Evolutionary conservation across 176 grass and related monocot species (phyloP).

Genomic region (Paspalum notatum): DNA sequence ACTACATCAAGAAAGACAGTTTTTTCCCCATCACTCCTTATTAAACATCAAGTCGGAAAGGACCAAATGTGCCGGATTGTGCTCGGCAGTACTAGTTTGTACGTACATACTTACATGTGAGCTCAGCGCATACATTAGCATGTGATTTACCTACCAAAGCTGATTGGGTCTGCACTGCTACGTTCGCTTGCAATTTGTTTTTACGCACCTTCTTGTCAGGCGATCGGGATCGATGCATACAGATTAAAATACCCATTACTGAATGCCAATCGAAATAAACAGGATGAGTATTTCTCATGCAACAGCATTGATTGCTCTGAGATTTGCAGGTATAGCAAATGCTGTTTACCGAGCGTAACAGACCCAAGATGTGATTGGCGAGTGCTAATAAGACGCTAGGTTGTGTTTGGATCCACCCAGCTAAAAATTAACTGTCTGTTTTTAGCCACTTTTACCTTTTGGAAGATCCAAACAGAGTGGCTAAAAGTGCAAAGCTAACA

Average conservation of each 20-base stretch:
- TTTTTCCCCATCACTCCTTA: too few relatives aligned
- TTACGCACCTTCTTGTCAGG: background rate
- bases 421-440: too few relatives aligned
- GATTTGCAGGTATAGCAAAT: background rate
- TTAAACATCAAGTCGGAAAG: background rate
- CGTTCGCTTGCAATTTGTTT: background rate
- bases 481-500: too few relatives aligned
- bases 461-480: too few relatives aligned
- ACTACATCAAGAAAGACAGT: background rate
- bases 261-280: background rate
- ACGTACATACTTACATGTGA: background rate
- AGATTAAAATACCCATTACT: background rate
- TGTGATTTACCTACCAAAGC: background rate
- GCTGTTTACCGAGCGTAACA: background rate
- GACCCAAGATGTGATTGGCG: background rate
- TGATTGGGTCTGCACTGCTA: background rate
- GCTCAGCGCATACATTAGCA: slow-evolving; percentile 19
- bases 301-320: background rate
- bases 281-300: background rate
- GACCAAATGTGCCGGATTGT: background rate
- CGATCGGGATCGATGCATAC: slow-evolving; percentile 3
- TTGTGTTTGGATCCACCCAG: too few relatives aligned
- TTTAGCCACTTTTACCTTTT: too few relatives aligned
- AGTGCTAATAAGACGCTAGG: background rate
- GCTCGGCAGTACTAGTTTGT: too few relatives aligned